These are phyloP conservation scores for Salix exigua DNA, from an alignment of 345 rosid species.

Conservation along the genomic window DNA sequence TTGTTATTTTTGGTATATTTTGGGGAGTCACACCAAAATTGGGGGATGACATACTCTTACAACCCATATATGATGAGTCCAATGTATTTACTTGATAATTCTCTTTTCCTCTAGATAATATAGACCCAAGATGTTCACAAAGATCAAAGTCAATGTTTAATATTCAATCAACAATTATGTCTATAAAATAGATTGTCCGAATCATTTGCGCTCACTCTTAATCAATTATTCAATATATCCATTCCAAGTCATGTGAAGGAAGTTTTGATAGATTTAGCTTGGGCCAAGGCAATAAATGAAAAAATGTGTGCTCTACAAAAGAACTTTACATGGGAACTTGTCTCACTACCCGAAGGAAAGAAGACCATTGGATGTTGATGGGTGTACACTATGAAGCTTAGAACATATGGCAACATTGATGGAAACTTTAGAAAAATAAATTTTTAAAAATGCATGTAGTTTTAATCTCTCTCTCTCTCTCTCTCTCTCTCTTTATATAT, in stretches of 20 bases:
- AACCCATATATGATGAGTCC: too few species aligned
- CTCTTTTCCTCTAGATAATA: too few species aligned
- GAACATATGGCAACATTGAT: neutral
- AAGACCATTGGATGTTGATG: neutral
- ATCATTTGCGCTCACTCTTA: neutral
- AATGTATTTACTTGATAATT: too few species aligned
- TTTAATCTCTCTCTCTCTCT: too few species aligned
- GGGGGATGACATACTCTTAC: too few species aligned
- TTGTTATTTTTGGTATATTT: too few species aligned
- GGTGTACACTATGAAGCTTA: neutral
- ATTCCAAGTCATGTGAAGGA: neutral
- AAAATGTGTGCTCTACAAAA: neutral
- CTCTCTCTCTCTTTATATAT: accelerated
- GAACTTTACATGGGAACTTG: neutral
- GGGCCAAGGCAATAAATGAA: neutral
- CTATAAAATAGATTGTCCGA: neutral
- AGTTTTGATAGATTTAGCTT: neutral
- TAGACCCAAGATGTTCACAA: neutral
- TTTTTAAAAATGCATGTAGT: too few species aligned
- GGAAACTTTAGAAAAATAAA: too few species aligned
- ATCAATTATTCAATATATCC: neutral
- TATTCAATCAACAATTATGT: neutral
- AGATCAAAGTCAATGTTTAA: neutral
- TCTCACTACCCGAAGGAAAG: neutral
- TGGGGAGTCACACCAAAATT: too few species aligned